Base-by-base conservation (phyloP, 2,329 filamentous ascomycete genomes). In the Penicillium sp. region DNA sequence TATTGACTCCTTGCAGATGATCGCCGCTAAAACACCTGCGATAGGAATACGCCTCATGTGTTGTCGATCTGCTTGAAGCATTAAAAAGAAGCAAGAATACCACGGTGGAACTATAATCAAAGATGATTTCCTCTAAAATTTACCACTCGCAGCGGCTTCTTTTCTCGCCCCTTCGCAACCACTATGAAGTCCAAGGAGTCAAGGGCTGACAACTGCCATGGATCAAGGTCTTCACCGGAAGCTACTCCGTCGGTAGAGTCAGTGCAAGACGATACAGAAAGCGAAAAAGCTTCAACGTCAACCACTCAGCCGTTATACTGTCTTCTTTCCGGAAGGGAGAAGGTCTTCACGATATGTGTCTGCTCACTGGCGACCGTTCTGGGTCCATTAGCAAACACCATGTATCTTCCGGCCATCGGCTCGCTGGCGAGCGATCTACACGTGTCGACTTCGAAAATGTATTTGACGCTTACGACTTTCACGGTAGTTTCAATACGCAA, bases 321-420 rank as follows among this genome's bases (percentile, higher is more conserved):
- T 31, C 13, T 56, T 10, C 24, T 56, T 3, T 50, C 54, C 2
- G 44, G 43, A 10, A 50, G 19, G 47, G 36, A 79, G 63, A 83
- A 82, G 66, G 74, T 78, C 58, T 66, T 78, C 60, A 77, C 84
- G 78, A 44, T 44, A 44, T 44, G 41, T 44, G 22, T 44, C 83
- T 24, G 41, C 24, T 78, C 81, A 2, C 66, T 81, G 1, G 83
- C 81, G 1, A 80, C 79, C 1, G 71, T 85, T 33, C 84, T 85
- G 70, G 83, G 82, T 2, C 82, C 83, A 1, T 63, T 82, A 13
- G 81, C 81, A 3, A 78, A 78, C 35, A 82, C 80, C 59, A 83
- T 85, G 52, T 84, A 83, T 69, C 76, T 81, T 51, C 80, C 81
- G 0, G 75, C 79, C 0, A 61, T 82, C 5, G 72, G 75, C 46